Percentiles rank a stretch among this genome's conserved stretches.
phyloP scores from a whole-genome alignment of 768 basidiomycete species.

The Suillus variegatus region DNA sequence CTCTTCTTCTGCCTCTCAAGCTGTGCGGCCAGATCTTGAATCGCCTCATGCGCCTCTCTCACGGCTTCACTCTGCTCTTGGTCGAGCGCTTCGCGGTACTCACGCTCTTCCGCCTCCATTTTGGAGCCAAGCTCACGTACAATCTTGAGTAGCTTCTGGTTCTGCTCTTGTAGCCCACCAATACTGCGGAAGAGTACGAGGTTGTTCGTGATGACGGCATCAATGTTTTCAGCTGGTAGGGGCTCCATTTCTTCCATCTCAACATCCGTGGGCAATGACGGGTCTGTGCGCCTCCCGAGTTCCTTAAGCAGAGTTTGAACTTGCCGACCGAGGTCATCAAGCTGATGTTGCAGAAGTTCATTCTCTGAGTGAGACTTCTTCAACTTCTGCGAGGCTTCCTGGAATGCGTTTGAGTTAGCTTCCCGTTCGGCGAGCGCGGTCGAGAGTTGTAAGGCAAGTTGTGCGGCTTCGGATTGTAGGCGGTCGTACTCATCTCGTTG shows the following conservation, averaged over 20 bases:
- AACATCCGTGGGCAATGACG: slow-evolving; percentile 74
- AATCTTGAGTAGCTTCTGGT: slow-evolving; percentile 84
- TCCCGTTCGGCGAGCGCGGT: slow-evolving; percentile 79
- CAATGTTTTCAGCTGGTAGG: slow-evolving; percentile 56
- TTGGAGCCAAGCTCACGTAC: slow-evolving; percentile 80
- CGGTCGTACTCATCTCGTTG: slow-evolving; percentile 90
- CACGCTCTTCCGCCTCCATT: slow-evolving; percentile 84
- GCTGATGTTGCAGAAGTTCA: slow-evolving; percentile 69
- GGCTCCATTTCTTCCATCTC: slow-evolving; percentile 51
- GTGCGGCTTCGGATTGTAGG: slow-evolving; percentile 73
- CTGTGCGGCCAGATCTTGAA: slow-evolving; percentile 74
- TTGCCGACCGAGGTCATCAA: slow-evolving; percentile 83
- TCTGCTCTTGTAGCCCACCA: slow-evolving; percentile 83
- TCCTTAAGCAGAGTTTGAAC: slow-evolving; percentile 79
- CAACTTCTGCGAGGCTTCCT: slow-evolving; percentile 65
- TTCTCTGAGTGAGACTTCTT: slow-evolving; percentile 60
- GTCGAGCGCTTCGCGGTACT: slow-evolving; percentile 69
- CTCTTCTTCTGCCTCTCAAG: slow-evolving; percentile 77
- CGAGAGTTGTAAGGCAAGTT: slow-evolving; percentile 79
- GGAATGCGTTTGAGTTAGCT: slow-evolving; percentile 49
- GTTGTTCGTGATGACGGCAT: slow-evolving; percentile 84
- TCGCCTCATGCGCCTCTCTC: slow-evolving; percentile 85
- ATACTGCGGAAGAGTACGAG: slow-evolving; percentile 87
- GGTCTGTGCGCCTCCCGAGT: slow-evolving; percentile 80
- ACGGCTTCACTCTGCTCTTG: slow-evolving; percentile 79